Evolutionary conservation across 2,329 filamentous ascomycete species (phyloP), one percentile per base, ranked within the genome.

Genomic region (Neurospora sp.): DNA sequence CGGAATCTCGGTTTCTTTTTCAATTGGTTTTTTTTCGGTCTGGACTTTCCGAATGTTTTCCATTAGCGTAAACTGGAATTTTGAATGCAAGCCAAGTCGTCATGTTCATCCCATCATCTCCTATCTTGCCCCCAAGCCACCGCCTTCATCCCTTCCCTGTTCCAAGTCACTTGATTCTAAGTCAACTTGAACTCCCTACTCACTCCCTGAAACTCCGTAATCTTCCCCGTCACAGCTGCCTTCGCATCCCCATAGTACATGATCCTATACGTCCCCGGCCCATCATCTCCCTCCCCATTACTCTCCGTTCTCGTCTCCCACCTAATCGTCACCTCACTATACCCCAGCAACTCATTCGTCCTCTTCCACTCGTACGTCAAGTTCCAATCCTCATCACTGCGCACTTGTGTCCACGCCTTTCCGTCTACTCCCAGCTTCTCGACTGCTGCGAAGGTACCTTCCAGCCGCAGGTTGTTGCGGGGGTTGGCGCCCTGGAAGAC

Each of bases 401-500:
- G 86, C 28, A 96, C 86, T 52, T 81, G 82, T 11, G 80, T 80
- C 94, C 94, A 97, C 2, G 74, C 75, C 36, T 71, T 72, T 11
- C 76, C 75, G 23, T 76, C 76, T 13, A 74, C 72, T 17, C 85
- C 78, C 28, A 86, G 82, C 75, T 83, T 84, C 82, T 97, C 93
- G 0, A 97, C 87, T 0, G 90, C 87, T 0, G 91, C 91, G 77
- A 90, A 97, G 0, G 91, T 97, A 13, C 85, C 85, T 77, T 93
- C 93, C 1, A 93, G 87, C 2, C 89, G 87, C 62, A 97, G 85
- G 72, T 96, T 91, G 78, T 97, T 97, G 67, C 94, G 86, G 9
- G 94, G 94, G 76, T 97, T 97, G 4, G 93, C 93, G 19, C 91
- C 94, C 0, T 93, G 86, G 78, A 97, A 97, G 0, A 83, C 89